Base-by-base conservation (phyloP, 768 basidiomycete species). In the Zangia roseola region DNA sequence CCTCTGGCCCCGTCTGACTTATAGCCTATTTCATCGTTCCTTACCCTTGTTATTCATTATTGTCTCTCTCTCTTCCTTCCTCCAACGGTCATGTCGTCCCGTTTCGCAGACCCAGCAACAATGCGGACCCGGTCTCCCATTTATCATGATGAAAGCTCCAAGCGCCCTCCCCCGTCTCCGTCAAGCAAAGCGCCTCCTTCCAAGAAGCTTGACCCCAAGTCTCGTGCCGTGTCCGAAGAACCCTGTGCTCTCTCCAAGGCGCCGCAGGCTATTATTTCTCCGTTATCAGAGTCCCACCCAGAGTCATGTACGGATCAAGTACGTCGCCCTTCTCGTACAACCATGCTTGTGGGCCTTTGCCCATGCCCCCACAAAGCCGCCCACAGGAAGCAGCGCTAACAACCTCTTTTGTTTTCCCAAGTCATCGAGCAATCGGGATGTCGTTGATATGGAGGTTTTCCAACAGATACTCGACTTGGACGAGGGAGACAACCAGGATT, bases 381-480 rank as follows among this genome's bases (percentile, higher is more conserved):
- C 23, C 36, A 21, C 23, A 8, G 9, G 44, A 42, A 20, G 13
- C 24, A 36, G 42, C 17, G 43, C 53, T 60, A 25, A 67, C 38
- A 37, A 19, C 24, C 30, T 23, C 23, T 28, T 36, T 16, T 31
- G 21, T 19, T 36, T 34, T 28, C 24, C 38, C 33, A 45, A 62
- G 56, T 50, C 46, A 14, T 37, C 42, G 4, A 41, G 40, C 43
- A 50, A 42, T 31, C 59, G 53, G n/a, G 66, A 65, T 17, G 70
- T 82, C 31, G 82, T 97, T 61, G 82, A 97, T 65, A 81, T 83
- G 81, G 83, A 86, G 0, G 86, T 79, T 16, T 92, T 99, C 66
- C 58, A 67, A 6, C 95, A 98, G 70, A 83, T 98, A 55, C 78
- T 94, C 54, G 94, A 97, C 44, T 81, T 98, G 60, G 97, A 92